A percentile compares a stretch with the other conserved stretches of the same genome.
phyloP scores from a whole-genome alignment of 1,284 basidiomycete genomes.

The Schizophyllum commune region DNA sequence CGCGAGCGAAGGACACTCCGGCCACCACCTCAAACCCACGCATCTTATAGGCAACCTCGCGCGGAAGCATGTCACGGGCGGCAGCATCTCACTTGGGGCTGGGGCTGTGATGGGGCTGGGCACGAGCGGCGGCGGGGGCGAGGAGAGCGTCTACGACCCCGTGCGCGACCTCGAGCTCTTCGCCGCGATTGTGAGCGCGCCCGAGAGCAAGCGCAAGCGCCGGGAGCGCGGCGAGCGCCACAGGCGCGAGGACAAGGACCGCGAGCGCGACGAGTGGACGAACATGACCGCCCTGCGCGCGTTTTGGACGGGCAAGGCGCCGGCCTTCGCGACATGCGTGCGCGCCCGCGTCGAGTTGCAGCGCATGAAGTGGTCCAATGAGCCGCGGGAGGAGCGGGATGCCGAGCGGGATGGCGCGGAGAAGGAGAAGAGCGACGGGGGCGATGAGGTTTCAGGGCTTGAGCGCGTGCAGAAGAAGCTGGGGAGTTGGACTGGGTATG shows the following conservation, averaged over 20 bases:
- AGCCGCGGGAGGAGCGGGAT: constrained; percentile 3
- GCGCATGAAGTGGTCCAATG: not conserved
- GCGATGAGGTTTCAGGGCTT: constrained; percentile 37
- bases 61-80: constrained; percentile 7
- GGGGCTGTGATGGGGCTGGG: constrained; percentile 20
- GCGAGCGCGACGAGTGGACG: constrained; percentile 13
- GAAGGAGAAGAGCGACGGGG: constrained; percentile 25
- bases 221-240: constrained; percentile 5
- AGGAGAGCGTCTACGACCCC: constrained; percentile 10
- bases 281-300: not conserved
- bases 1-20: not conserved
- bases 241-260: constrained; percentile 9
- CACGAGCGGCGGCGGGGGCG: constrained; percentile 19
- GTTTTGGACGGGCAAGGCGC: not conserved
- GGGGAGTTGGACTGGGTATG: constrained; percentile 60
- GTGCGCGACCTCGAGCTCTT: constrained; percentile 23
- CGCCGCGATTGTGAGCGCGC: constrained; percentile 25
- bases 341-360: not conserved
- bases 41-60: not conserved
- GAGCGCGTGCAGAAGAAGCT: constrained; percentile 60
- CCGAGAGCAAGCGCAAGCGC: constrained; percentile 2
- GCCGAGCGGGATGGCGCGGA: constrained; percentile 8
- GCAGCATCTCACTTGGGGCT: constrained; percentile 12
- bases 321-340: not conserved
- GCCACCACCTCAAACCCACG: not conserved